A percentile compares a stretch with the other conserved stretches of the same genome.
These are phyloP conservation scores for Microthlaspi erraticum DNA, from an alignment of 345 rosid genomes.

Conservation along the genomic window DNA sequence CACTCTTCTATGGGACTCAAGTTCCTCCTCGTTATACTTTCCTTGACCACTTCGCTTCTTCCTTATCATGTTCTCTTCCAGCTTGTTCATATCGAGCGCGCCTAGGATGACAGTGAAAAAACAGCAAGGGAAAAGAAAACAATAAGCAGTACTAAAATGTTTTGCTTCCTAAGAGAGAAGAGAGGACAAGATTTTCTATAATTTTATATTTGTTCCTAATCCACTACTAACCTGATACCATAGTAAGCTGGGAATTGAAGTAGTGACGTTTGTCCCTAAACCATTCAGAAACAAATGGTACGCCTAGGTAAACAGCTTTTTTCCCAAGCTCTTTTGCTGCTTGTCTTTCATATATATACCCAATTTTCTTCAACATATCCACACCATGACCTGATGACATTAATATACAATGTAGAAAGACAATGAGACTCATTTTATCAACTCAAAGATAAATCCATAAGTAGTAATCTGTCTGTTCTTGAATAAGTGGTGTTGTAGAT, in stretches of 20 bases:
- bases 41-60: conserved; percentile 75
- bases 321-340: conserved; percentile 96
- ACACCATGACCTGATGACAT: conserved; percentile 79
- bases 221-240: conserved; percentile 75
- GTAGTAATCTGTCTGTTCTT: not conserved
- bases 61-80: conserved; percentile 96
- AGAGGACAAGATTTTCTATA: not conserved
- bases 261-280: conserved; percentile 93
- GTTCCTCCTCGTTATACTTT: conserved; percentile 86
- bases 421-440: not conserved
- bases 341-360: conserved; percentile 88
- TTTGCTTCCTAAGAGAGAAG: not conserved
- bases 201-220: not conserved
- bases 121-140: not conserved
- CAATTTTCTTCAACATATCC: conserved; percentile 88
- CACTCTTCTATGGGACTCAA: conserved; percentile 87
- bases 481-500: too few species aligned
- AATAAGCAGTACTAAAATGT: not conserved
- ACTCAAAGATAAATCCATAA: not conserved
- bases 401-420: conserved; percentile 19
- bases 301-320: conserved; percentile 71
- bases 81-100: conserved; percentile 91
- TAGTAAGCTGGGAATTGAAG: conserved; percentile 88
- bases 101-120: conserved; percentile 60
- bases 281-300: conserved; percentile 97